Evolutionary conservation across 345 rosid species (phyloP), one percentile per base, ranked within the genome.

Genomic region (Hibiscus syriacus): DNA sequence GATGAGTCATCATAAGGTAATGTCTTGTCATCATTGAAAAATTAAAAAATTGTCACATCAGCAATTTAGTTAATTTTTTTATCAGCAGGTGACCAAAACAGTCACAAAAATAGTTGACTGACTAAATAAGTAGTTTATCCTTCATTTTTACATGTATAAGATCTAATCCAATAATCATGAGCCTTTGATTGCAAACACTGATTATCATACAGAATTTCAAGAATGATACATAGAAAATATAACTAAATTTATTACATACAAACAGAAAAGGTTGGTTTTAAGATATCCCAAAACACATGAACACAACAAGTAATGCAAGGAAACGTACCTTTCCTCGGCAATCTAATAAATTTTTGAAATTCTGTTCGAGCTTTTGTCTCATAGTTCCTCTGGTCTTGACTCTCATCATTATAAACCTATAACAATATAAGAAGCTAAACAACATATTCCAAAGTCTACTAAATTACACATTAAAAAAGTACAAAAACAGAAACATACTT

Each of bases 391-490:
- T 79, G 86, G 76, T 82, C 85, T 11, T 76, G 70, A 2, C 41
- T 38, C 46, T 86, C 87, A 69, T 71, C 23, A 63, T 80, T 80
- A 1, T 55, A 76, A 29, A 86, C 81, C 88, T 84, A 68, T 41
- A 23, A 41, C 19, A 29, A 54, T 23, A 3, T 16, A 0, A 10
- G 10, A 25, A 14, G 50, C 16, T 52, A 22, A 45, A 45, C 29
- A 66, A 32, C 14, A 26, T 3, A 57, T 43, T 6, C 29, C 6
- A 30, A 25, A 68, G 43, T n/a, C 12, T 3, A 62, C 13, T 13
- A n/a, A 25, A 41, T 16, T 6, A 17, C 8, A 5, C 20, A 19
- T n/a, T 13, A 26, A 39, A 13, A 25, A 26, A 6, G 16, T 11
- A 26, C 26, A 45, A 26, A 6, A 14, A 16, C 26, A 45, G 14